These are phyloP conservation scores for Toxoplasma gondii DNA, from an alignment of 169 alveolate species.

Conservation along the genomic window DNA sequence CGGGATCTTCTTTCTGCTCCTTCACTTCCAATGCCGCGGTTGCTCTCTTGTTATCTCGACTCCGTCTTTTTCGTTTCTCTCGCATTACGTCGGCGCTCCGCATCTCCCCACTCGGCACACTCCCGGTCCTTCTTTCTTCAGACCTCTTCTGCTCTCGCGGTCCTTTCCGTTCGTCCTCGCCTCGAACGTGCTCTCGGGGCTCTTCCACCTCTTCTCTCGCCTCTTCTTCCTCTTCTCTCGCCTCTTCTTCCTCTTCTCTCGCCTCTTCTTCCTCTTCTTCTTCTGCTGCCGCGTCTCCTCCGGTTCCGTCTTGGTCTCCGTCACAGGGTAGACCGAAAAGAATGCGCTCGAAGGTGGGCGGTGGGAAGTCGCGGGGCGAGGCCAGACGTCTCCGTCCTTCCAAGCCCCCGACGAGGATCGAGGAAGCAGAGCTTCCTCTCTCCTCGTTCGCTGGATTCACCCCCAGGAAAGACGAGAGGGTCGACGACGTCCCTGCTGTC, in stretches of 20 bases:
- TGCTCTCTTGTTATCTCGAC: background rate
- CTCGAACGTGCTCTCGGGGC: too few species aligned
- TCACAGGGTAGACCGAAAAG: conserved; percentile 39
- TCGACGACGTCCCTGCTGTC: background rate
- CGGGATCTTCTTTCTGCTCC: background rate
- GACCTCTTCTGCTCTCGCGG: background rate
- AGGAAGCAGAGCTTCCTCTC: background rate
- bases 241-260: too few species aligned
- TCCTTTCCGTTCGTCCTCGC: background rate
- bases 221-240: background rate
- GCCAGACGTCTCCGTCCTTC: conserved; percentile 18
- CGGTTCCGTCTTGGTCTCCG: background rate
- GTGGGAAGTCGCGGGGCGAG: conserved; percentile 59
- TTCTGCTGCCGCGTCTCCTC: too few species aligned
- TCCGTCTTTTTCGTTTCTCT: background rate
- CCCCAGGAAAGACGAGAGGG: background rate
- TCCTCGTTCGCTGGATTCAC: background rate
- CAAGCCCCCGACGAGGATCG: background rate
- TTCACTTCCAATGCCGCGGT: background rate
- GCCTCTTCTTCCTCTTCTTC: background rate
- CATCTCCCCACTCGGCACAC: background rate
- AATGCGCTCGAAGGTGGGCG: conserved; percentile 59
- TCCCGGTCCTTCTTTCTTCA: background rate
- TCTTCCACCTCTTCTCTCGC: background rate
- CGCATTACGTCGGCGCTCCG: background rate